Conservation (phyloP, 2,329 filamentous ascomycete genomes). For the Colletotrichum euphorbiae region DNA sequence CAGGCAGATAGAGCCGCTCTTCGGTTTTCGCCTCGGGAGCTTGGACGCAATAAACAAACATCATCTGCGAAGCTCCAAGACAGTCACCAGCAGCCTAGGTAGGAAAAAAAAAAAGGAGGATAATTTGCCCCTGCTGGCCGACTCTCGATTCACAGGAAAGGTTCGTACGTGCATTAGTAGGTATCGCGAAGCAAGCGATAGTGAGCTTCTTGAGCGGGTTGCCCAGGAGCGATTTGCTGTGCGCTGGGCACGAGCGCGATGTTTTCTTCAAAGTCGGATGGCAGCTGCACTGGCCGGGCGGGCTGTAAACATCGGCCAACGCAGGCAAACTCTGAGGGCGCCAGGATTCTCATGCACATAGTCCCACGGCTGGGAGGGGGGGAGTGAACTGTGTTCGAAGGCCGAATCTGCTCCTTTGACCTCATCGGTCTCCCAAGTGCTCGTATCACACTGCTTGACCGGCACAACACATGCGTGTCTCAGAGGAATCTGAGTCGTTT, state of each 20-base stretch:
- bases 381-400: not conserved
- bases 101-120: not conserved
- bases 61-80: not conserved
- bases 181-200: not conserved
- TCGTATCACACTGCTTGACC: too few species aligned
- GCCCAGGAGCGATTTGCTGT: conserved; percentile 12
- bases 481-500: not conserved
- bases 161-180: conserved; percentile 13
- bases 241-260: conserved; percentile 5
- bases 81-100: not conserved
- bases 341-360: too few species aligned
- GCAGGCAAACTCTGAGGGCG: not conserved
- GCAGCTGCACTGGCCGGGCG: conserved; percentile 31
- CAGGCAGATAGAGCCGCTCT: conserved; percentile 1
- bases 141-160: not conserved
- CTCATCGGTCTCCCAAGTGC: too few species aligned
- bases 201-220: conserved; percentile 17
- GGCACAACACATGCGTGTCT: not conserved
- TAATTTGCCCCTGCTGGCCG: not conserved
- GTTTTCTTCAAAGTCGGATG: conserved; percentile 10
- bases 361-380: too few species aligned
- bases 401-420: not conserved
- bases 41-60: not conserved
- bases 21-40: not conserved
- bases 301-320: conserved; percentile 5